A percentile compares a stretch with the other conserved stretches of the same genome.
phyloP scores from a whole-genome alignment of 2,329 filamentous ascomycete genomes.

The Chaetomiaceae sp. region DNA sequence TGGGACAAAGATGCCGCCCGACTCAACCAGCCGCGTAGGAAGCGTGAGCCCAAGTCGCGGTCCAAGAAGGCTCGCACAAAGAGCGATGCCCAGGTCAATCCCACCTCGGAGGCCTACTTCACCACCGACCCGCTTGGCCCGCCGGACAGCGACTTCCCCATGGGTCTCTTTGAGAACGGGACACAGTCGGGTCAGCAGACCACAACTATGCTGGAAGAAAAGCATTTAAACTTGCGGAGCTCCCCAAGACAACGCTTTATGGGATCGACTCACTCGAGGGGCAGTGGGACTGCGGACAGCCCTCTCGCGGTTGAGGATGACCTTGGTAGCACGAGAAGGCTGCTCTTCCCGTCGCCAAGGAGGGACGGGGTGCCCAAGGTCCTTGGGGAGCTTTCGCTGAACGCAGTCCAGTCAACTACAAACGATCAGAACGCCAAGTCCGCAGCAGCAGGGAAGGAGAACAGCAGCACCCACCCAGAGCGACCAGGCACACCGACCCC shows the following conservation, averaged over 20 bases:
- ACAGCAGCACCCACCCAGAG: conserved; percentile 25
- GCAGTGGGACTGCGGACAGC: conserved; percentile 52
- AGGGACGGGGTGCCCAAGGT: conserved; percentile 60
- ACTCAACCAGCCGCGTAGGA: conserved; percentile 48
- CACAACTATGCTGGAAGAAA: conserved; percentile 18
- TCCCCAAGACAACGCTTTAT: conserved; percentile 33
- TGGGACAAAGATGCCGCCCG: conserved; percentile 67
- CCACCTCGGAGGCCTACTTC: conserved; percentile 51
- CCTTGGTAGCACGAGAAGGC: conserved; percentile 57
- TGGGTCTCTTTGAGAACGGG: conserved; percentile 24
- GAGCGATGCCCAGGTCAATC: conserved; percentile 41
- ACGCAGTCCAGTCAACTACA: conserved; percentile 44
- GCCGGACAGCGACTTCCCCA: conserved; percentile 34
- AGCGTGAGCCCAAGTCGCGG: conserved; percentile 38
- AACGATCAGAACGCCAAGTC: conserved; percentile 37
- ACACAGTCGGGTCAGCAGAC: conserved; percentile 14
- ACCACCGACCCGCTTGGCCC: conserved; percentile 51
- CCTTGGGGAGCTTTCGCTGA: conserved; percentile 54
- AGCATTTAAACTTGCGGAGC: conserved; percentile 33
- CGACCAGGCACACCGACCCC: conserved; percentile 31
- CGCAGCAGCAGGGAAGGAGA: conserved; percentile 41
- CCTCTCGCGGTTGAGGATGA: conserved; percentile 52
- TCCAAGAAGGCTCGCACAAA: conserved; percentile 48
- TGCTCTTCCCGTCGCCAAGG: conserved; percentile 73
- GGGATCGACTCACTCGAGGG: conserved; percentile 51